These are phyloP conservation scores for Aspergillus avenaceus DNA, from an alignment of 495 filamentous ascomycete species.

Conservation along the genomic window DNA sequence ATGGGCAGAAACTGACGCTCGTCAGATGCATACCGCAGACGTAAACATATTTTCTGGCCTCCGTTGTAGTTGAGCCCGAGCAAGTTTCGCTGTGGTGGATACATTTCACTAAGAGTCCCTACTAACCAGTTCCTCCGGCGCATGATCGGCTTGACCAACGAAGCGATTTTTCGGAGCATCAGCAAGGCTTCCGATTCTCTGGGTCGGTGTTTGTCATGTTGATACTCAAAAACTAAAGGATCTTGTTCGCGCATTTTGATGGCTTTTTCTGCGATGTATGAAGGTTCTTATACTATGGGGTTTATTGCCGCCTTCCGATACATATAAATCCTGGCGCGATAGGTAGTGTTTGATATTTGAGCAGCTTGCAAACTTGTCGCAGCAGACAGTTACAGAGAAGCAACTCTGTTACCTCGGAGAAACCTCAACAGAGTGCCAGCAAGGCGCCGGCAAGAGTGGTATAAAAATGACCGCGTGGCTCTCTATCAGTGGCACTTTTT, in stretches of 20 bases:
- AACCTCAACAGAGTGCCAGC: not conserved
- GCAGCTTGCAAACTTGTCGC: no score
- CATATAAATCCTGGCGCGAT: no score
- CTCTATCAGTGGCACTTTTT: not conserved
- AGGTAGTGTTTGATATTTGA: no score
- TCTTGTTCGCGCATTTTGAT: slow-evolving; percentile 61
- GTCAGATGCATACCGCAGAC: slow-evolving; percentile 75
- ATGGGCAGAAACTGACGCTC: slow-evolving; percentile 73
- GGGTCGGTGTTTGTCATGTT: slow-evolving; percentile 70
- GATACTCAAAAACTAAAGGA: slow-evolving; percentile 67
- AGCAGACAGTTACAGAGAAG: no score
- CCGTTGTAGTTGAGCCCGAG: slow-evolving; percentile 77
- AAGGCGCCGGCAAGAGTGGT: not conserved
- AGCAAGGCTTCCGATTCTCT: slow-evolving; percentile 75
- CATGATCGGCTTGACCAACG: slow-evolving; percentile 95
- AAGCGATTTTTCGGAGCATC: slow-evolving; percentile 78
- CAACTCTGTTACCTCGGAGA: no score
- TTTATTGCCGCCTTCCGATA: no score
- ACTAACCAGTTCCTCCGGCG: slow-evolving; percentile 78
- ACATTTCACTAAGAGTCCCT: slow-evolving; percentile 77
- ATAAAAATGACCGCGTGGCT: not conserved
- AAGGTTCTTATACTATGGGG: no score
- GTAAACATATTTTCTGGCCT: slow-evolving; percentile 76
- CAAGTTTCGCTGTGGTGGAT: slow-evolving; percentile 68
- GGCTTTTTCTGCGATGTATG: no score